Evolutionary conservation across 345 rosid genomes (phyloP), one percentile per base, ranked within the genome.

Genomic region (Boechera retrofracta): DNA sequence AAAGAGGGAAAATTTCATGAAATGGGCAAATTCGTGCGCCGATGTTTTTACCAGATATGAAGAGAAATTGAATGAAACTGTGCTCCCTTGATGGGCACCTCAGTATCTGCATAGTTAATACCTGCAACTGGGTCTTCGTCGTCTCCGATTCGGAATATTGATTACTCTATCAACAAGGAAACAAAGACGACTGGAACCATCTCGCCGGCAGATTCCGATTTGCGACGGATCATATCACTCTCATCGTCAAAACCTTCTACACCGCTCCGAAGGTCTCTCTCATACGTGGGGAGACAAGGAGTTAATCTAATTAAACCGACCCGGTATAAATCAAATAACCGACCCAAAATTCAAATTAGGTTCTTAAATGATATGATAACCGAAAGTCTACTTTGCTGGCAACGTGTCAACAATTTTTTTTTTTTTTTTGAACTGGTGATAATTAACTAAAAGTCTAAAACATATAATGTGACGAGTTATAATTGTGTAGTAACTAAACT

Each of bases 11-110:
- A 31, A 35, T 52, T 64, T 5, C 54, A 61, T 9, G 69, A 67
- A 56, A 53, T 71, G 57, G 36, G 64, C 29, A 45, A 54, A 55
- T 26, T 15, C 18, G 55, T 6, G 24, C 21, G 35, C 44, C 35
- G 36, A 69, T 21, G 0, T 21, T 21, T 54, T 73, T 78, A 82
- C 89, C 89, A n/a, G 80, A 48, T 31, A 81, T 58, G 64, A 73
- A 16, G 2, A 79, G 67, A 51, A 77, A 61, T 5, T 3, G 65
- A 66, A 79, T 71, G 72, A 60, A 73, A 45, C 49, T 48, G 41
- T 69, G 69, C 18, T 32, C 55, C 4, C 72, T 72, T 47, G 82
- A 79, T 38, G 64, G 65, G 35, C 66, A 55, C 26, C 68, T 60
- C 42, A 36, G 69, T 7, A 58, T 67, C 83, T 47, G 48, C 87